Conservation (phyloP, 2,329 filamentous ascomycete genomes). For the Cordyceps militaris region DNA sequence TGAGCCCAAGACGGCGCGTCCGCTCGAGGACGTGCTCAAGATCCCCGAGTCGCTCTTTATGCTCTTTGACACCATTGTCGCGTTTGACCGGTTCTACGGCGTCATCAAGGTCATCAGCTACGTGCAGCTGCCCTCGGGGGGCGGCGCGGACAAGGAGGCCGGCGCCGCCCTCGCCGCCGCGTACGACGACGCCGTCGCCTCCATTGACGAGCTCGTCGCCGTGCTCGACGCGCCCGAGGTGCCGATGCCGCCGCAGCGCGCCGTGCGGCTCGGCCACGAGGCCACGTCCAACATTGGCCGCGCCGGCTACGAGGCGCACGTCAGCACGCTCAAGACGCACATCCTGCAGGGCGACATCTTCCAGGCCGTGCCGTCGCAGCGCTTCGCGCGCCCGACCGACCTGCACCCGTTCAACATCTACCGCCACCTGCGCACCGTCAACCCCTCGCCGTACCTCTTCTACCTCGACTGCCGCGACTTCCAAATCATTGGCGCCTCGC, state of each 20-base stretch:
- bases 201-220: constrained; percentile 60
- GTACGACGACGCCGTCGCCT: constrained; percentile 60
- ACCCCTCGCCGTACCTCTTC: constrained; percentile 95
- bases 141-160: too few relatives aligned
- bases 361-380: constrained; percentile 91
- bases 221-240: constrained; percentile 68
- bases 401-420: constrained; percentile 98
- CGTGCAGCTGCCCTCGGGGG: constrained; percentile 55
- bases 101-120: constrained; percentile 61
- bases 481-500: constrained; percentile 90
- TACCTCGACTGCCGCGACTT: constrained; percentile 89
- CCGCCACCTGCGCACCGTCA: constrained; percentile 90
- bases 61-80: constrained; percentile 90
- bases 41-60: constrained; percentile 96
- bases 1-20: constrained; percentile 87
- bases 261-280: constrained; percentile 65
- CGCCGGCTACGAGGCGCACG: constrained; percentile 84
- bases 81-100: constrained; percentile 74
- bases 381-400: constrained; percentile 80
- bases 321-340: constrained; percentile 79
- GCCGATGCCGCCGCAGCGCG: constrained; percentile 67
- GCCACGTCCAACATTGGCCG: constrained; percentile 91
- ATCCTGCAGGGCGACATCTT: constrained; percentile 92
- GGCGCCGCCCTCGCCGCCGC: constrained; percentile 32
- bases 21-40: constrained; percentile 78